A percentile compares a stretch with the other conserved stretches of the same genome.
Conservation (phyloP, 768 basidiomycete species). For the Cystobasidium tubakii region DNA sequence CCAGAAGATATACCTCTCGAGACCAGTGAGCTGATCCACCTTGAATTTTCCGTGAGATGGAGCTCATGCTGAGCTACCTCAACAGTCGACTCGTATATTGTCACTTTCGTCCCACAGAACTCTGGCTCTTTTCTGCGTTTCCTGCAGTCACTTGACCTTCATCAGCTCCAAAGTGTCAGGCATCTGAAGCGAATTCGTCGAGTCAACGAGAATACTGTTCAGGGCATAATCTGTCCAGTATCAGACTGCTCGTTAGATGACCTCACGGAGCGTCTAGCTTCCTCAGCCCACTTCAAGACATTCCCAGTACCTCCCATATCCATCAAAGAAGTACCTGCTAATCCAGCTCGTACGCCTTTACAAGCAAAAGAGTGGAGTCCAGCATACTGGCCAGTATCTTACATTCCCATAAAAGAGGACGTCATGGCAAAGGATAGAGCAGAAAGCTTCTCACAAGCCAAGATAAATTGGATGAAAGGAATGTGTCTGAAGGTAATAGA, state of each 20-base stretch:
- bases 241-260: background rate
- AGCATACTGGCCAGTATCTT: conserved; percentile 18
- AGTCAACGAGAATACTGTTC: background rate
- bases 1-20: conserved; percentile 37
- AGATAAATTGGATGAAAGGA: conserved; percentile 16
- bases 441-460: conserved; percentile 12
- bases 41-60: background rate
- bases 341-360: conserved; percentile 57
- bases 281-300: background rate
- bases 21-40: background rate
- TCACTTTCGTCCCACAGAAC: background rate
- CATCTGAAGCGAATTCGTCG: background rate
- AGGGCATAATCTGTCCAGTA: conserved; percentile 11
- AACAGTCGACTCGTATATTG: conserved; percentile 5
- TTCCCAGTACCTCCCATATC: background rate
- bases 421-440: conserved; percentile 22
- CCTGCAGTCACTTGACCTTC: background rate
- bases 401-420: conserved; percentile 15
- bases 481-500: background rate
- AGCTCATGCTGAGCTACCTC: background rate
- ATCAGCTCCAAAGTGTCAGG: conserved; percentile 3
- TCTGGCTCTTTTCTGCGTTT: background rate
- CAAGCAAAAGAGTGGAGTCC: conserved; percentile 43
- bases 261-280: background rate
- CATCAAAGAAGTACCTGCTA: conserved; percentile 52